These are phyloP conservation scores for Torrubiella hemipterigena DNA, from an alignment of 2,329 filamentous ascomycete species.

Conservation along the genomic window DNA sequence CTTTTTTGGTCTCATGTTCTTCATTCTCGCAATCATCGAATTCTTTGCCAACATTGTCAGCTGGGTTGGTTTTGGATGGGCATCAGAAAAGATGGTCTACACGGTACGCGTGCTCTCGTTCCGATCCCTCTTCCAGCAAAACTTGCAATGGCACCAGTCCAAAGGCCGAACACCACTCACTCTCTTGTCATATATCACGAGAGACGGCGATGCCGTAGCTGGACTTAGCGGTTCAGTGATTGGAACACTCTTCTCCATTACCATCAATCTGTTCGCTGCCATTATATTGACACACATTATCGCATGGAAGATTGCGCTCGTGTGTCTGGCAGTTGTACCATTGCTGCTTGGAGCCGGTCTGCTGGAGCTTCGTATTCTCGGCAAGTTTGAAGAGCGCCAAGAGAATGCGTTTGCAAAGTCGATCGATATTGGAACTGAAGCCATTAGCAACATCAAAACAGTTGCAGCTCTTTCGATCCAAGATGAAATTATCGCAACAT, in stretches of 20 bases:
- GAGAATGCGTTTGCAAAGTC: slow-evolving; percentile 47
- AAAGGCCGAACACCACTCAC: slow-evolving; percentile 42
- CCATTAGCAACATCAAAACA: slow-evolving; percentile 48
- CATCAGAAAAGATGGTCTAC: slow-evolving; percentile 47
- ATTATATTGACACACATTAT: slow-evolving; percentile 54
- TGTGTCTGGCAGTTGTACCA: slow-evolving; percentile 52
- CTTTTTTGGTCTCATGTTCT: slow-evolving; percentile 40
- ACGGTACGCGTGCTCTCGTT: slow-evolving; percentile 46
- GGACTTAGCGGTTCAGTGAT: slow-evolving; percentile 54
- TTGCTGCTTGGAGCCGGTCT: slow-evolving; percentile 52
- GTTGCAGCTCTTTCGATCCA: slow-evolving; percentile 36
- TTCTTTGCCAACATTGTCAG: slow-evolving; percentile 40
- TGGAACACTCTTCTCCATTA: slow-evolving; percentile 50
- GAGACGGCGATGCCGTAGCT: slow-evolving; percentile 48
- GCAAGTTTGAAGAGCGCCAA: slow-evolving; percentile 44
- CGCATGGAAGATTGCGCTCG: slow-evolving; percentile 60
- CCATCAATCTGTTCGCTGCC: slow-evolving; percentile 50
- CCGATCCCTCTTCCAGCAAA: slow-evolving; percentile 47
- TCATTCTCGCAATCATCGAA: slow-evolving; percentile 31
- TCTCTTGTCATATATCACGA: slow-evolving; percentile 52
- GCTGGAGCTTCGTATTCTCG: slow-evolving; percentile 48
- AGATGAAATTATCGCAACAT: slow-evolving; percentile 22
- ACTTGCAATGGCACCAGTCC: slow-evolving; percentile 55
- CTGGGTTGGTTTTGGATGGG: slow-evolving; percentile 26
- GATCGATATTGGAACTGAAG: slow-evolving; percentile 50